Conservation (phyloP, 2,329 filamentous ascomycete species). For the Monilinia vaccinii-corymbosi region DNA sequence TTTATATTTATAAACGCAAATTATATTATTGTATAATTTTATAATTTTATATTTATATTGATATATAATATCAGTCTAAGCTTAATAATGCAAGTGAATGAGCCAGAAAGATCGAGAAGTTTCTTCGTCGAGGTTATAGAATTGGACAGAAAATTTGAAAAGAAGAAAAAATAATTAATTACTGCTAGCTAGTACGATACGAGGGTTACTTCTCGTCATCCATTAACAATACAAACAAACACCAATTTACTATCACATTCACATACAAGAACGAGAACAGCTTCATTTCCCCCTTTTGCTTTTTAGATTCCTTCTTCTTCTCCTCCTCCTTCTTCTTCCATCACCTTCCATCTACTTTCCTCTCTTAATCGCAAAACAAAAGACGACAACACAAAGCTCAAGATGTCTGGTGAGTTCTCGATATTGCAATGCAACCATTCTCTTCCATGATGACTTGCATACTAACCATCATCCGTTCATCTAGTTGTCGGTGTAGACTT, state of each 20-base stretch:
- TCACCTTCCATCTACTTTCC: background rate
- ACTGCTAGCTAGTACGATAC: too few species aligned
- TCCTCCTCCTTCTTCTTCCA: background rate
- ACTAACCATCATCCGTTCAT: background rate
- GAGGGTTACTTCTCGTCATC: too few species aligned
- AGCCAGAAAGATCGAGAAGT: constrained; percentile 10
- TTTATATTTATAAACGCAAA: too few species aligned
- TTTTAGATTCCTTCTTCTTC: background rate
- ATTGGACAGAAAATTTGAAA: constrained; percentile 5
- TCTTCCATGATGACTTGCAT: background rate
- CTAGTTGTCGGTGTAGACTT: constrained; percentile 53
- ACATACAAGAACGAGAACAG: too few species aligned
- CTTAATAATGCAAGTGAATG: background rate
- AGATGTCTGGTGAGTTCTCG: constrained; percentile 2
- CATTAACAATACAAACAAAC: too few species aligned
- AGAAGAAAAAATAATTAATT: too few species aligned
- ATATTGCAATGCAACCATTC: background rate
- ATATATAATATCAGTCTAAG: too few species aligned
- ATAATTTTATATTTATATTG: too few species aligned
- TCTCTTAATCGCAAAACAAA: constrained; percentile 1
- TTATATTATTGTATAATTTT: too few species aligned
- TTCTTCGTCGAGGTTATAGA: background rate
- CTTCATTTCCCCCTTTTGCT: background rate
- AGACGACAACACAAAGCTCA: background rate
- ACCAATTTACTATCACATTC: too few species aligned